Evolutionary conservation across 352 stramenopile genomes (phyloP).

Genomic region (Stephanocyclus meneghinianus): DNA sequence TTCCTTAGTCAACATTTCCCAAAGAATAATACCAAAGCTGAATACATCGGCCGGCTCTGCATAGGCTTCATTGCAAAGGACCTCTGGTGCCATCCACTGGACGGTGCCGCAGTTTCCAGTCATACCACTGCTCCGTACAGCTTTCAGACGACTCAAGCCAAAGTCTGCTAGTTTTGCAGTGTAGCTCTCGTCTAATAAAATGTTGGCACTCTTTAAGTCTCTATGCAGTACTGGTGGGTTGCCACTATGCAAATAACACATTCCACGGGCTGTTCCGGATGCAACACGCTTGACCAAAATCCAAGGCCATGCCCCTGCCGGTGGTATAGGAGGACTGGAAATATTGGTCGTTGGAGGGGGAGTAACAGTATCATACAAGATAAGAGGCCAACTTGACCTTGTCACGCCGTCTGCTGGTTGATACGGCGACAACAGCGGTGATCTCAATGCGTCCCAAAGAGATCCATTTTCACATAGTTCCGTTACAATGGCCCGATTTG

Average conservation of each 20-base stretch:
- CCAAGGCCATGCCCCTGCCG: slow-evolving; percentile 69
- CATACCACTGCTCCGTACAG: slow-evolving; percentile 90
- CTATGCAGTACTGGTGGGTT: slow-evolving; percentile 94
- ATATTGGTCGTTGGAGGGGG: slow-evolving; percentile 21
- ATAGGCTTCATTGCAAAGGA: slow-evolving; percentile 79
- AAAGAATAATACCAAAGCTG: slow-evolving; percentile 81
- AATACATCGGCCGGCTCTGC: slow-evolving; percentile 81
- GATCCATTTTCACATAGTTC: slow-evolving; percentile 93
- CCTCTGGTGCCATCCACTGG: slow-evolving; percentile 84
- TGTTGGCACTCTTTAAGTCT: slow-evolving; percentile 90
- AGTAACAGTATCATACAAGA: slow-evolving; percentile 56
- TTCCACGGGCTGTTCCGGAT: slow-evolving; percentile 86
- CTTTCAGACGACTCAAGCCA: slow-evolving; percentile 94
- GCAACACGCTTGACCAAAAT: slow-evolving; percentile 72
- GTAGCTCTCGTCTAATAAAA: slow-evolving; percentile 80
- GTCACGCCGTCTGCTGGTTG: slow-evolving; percentile 58
- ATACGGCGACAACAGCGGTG: slow-evolving; percentile 64
- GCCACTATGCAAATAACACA: slow-evolving; percentile 95
- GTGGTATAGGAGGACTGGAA: slow-evolving; percentile 27
- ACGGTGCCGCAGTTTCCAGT: slow-evolving; percentile 86
- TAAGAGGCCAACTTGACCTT: slow-evolving; percentile 49
- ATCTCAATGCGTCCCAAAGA: slow-evolving; percentile 91
- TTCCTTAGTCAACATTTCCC: slow-evolving; percentile 77
- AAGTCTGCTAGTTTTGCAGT: slow-evolving; percentile 97
- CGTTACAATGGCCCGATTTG: slow-evolving; percentile 95